Base-by-base conservation (phyloP, 2,329 filamentous ascomycete species). In the Pyrenochaeta sp. region DNA sequence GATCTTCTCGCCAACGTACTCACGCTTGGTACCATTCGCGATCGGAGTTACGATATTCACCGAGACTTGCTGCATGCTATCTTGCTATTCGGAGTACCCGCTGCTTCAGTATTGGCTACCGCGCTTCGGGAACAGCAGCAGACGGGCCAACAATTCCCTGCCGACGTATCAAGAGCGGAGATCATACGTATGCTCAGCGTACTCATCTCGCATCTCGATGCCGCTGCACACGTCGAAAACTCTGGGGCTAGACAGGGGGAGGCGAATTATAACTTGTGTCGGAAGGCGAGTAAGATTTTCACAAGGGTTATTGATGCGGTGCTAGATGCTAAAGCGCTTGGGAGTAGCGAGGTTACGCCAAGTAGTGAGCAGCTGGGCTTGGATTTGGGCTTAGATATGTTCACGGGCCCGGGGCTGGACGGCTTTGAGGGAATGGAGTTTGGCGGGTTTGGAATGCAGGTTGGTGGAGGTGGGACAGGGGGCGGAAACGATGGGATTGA, bases 161-260 rank as follows among this genome's bases (percentile, higher is more conserved):
- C 67, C 6, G 66, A 62, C 1, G 72, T 77, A 2, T 77, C 76
- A 0, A 66, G 77, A 19, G 61, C 72, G 0, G 73, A 75, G 10
- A 72, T 78, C 2, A 76, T 80, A 37, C 77, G 79, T 5, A 76
- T 74, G 62, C 56, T 80, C 0, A 75, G 72, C 32, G 78, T 80
- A 0, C 72, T 81, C 15, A 78, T 79, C 15, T 71, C 69, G 2
- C 76, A 79, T 49, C 67, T 81, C 1, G 78, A 80, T 30, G 64
- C 71, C 3, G 67, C 71, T 1, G 64, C 66, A 1, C 65, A 72
- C 30, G 48, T 69, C 7, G 71, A 73, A 12, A 72, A 67, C 13
- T 70, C 67, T 0, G 75, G 76, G 19, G 72, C 72, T 0, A 54
- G 71, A 0, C 73, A 72, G 0, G 75, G 69, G 27, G 72, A 77